These are phyloP conservation scores for Diospyros lotus DNA, from an alignment of 148 eudicot genomes.

Conservation along the genomic window DNA sequence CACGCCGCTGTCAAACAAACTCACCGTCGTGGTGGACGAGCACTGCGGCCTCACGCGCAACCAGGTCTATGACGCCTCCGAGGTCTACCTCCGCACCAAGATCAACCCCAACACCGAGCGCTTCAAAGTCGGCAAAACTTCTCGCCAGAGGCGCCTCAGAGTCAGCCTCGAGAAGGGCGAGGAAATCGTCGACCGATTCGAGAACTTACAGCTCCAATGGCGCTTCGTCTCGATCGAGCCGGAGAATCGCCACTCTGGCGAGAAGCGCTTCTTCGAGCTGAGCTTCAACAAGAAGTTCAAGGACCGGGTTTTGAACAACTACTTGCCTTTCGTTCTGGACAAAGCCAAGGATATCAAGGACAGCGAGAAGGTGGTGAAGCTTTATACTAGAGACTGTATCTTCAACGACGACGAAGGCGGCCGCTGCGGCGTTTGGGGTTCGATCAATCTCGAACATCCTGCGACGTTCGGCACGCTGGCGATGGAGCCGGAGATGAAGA, in stretches of 20 bases:
- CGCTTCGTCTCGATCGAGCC: conserved; percentile 31
- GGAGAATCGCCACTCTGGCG: background rate
- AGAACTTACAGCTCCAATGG: conserved; percentile 35
- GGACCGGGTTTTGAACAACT: conserved; percentile 22
- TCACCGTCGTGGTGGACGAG: conserved; percentile 54
- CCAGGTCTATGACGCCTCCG: conserved; percentile 49
- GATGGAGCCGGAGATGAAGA: conserved; percentile 14
- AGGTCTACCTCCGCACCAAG: conserved; percentile 42
- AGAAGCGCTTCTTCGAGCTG: conserved; percentile 41
- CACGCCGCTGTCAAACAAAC: conserved; percentile 15
- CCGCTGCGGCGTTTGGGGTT: conserved; percentile 9
- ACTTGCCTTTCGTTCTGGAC: conserved; percentile 30
- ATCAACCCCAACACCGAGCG: conserved; percentile 34
- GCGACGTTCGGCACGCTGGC: conserved; percentile 12
- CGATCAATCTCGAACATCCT: conserved; percentile 16
- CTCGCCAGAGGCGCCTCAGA: conserved; percentile 37
- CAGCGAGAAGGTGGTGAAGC: conserved; percentile 25
- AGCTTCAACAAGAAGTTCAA: conserved; percentile 32
- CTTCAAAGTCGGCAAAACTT: conserved; percentile 40
- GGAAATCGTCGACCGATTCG: conserved; percentile 26
- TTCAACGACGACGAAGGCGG: background rate
- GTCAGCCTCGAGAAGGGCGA: conserved; percentile 38
- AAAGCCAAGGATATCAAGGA: conserved; percentile 27
- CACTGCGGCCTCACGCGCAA: conserved; percentile 31
- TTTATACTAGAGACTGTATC: conserved; percentile 22